Percentiles rank a stretch among this genome's conserved stretches.
phyloP scores from a whole-genome alignment of 495 filamentous ascomycete genomes.

The Corynascus novoguineensis region DNA sequence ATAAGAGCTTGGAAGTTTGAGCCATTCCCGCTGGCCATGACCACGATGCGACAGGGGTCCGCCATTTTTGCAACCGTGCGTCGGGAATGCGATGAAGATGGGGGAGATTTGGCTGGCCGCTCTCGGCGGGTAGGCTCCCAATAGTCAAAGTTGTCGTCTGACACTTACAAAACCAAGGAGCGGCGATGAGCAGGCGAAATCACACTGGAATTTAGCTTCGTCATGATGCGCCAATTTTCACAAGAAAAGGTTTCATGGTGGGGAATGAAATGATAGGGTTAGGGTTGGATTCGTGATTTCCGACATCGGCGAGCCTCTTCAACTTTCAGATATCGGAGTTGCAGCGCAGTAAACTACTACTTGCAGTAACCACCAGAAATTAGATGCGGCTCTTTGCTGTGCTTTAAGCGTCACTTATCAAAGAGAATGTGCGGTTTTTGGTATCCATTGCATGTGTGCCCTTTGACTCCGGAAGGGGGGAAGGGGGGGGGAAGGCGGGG shows the following conservation, averaged over 20 bases:
- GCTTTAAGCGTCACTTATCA: no score
- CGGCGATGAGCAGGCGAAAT: neutral
- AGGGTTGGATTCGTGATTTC: neutral
- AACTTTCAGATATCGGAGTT: no score
- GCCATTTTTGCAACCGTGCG: conserved; percentile 15
- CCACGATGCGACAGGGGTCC: conserved; percentile 34
- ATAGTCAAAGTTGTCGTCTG: neutral
- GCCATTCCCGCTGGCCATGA: conserved; percentile 63
- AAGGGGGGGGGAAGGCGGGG: no score
- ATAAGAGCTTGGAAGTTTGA: conserved; percentile 90
- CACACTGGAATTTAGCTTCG: neutral
- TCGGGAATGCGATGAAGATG: neutral
- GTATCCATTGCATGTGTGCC: no score
- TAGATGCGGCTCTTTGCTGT: no score
- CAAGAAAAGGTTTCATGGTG: conserved; percentile 7
- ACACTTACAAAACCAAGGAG: neutral
- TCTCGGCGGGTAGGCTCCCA: neutral
- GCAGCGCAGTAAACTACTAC: no score
- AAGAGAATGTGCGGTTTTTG: no score
- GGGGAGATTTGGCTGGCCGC: neutral
- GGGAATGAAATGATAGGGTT: neutral
- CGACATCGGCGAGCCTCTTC: neutral
- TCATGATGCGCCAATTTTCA: conserved; percentile 8
- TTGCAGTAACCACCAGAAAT: no score
- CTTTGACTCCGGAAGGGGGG: no score